These are phyloP conservation scores for Lablab purpureus DNA, from an alignment of 306 rosid genomes.

Conservation along the genomic window DNA sequence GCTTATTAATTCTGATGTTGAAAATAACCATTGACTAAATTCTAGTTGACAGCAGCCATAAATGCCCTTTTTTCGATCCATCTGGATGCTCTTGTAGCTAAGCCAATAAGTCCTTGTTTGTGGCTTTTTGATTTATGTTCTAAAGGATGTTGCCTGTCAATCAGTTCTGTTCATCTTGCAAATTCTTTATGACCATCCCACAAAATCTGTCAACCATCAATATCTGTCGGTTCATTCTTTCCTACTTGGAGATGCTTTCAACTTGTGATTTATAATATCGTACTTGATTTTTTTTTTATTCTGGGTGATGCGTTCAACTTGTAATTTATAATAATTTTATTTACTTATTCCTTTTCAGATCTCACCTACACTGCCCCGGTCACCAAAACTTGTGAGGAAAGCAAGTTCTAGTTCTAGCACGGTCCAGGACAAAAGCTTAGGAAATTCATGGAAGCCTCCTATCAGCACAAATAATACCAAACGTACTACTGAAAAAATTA, in stretches of 20 bases:
- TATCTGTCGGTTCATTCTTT: constrained; percentile 6
- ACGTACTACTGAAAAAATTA: constrained; percentile 42
- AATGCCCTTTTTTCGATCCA: constrained; percentile 38
- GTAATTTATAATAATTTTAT: neutral
- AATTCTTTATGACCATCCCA: constrained; percentile 21
- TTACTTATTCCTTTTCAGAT: constrained; percentile 52
- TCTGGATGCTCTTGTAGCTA: neutral
- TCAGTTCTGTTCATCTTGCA: constrained; percentile 14
- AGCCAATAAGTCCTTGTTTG: constrained; percentile 18
- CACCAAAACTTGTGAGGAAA: constrained; percentile 59
- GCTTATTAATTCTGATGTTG: constrained; percentile 32
- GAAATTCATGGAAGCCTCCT: constrained; percentile 59
- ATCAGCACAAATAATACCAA: constrained; percentile 50
- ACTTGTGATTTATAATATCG: constrained; percentile 19
- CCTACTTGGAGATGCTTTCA: constrained; percentile 3
- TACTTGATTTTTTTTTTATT: constrained; percentile 35
- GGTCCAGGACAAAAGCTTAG: constrained; percentile 43
- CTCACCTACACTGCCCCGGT: constrained; percentile 50
- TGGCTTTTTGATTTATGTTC: constrained; percentile 8
- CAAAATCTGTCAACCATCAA: constrained; percentile 25
- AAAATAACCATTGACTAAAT: neutral
- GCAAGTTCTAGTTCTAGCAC: constrained; percentile 47
- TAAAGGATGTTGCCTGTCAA: constrained; percentile 10
- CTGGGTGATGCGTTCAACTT: neutral
- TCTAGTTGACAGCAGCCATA: neutral